Evolutionary conservation across 2,329 filamentous ascomycete genomes (phyloP).

Genomic region (Cladosporium sp.): DNA sequence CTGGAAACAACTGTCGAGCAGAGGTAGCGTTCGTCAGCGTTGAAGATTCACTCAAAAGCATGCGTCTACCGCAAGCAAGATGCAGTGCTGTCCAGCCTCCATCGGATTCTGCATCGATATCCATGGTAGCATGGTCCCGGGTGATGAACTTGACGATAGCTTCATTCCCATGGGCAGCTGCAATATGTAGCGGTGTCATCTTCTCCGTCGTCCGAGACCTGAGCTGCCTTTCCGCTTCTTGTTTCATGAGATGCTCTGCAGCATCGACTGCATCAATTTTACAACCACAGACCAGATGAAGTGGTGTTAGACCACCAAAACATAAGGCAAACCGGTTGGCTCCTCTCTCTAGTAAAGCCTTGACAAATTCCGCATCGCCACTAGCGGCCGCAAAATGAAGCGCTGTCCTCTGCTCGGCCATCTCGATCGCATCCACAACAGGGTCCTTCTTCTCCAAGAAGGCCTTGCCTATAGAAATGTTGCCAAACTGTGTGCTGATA

Average conservation of each 20-base stretch:
- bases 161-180: slow-evolving; percentile 21
- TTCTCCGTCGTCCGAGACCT: slow-evolving; percentile 16
- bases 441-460: not conserved
- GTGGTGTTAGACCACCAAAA: not conserved
- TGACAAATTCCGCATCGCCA: not conserved
- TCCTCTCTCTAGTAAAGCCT: not conserved
- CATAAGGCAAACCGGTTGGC: not conserved
- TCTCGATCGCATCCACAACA: not conserved
- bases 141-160: slow-evolving; percentile 21
- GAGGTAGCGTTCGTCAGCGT: not conserved
- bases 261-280: not conserved
- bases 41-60: not conserved
- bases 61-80: slow-evolving; percentile 23
- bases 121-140: slow-evolving; percentile 7
- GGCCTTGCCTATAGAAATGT: not conserved
- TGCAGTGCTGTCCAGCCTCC: slow-evolving; percentile 31
- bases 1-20: not conserved
- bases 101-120: slow-evolving; percentile 24
- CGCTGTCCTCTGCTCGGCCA: not conserved
- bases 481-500: not conserved
- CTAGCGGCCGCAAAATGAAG: slow-evolving; percentile 4
- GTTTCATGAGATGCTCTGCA: not conserved
- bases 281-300: slow-evolving; percentile 3
- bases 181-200: slow-evolving; percentile 25
- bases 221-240: slow-evolving; percentile 10